Base-by-base conservation (phyloP, 2,329 filamentous ascomycete genomes). In the Endothia cerciana region DNA sequence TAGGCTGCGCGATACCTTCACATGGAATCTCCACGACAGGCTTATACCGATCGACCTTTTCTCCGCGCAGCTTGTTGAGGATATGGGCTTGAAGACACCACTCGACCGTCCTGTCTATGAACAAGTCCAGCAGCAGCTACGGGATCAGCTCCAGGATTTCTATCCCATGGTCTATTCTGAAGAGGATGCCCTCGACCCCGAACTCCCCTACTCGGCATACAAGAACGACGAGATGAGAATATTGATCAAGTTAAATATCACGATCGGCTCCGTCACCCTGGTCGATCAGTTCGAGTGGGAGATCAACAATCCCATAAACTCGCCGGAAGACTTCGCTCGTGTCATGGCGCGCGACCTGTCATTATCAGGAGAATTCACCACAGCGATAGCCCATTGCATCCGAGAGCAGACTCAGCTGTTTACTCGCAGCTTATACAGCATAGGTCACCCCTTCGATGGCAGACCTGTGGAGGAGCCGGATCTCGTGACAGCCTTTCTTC, bases 181-280 rank as follows among this genome's bases (percentile, higher is more conserved):
- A 71, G 94, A 98, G 72, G 93, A 97, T 72, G 88, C 94, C 0
- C 83, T 97, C 57, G 94, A 99, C 73, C 91, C 93, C 1, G 91
- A 95, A 74, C 83, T 96, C 15, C 94, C 94, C 0, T 98, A 98
- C 75, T 89, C 86, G 47, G 94, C 95, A 7, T 97, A 97, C 82
- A 98, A 98, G 79, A 97, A 99, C 75, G 95, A 99, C 75, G 95
- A 99, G 80, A 97, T 99, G 94, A 91, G 95, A 60, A 91, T 99
- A 71, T 81, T 97, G 53, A 88, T 99, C 78, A 98, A 97, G 78
- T 84, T 99, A 60, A 97, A 98, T 78, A 97, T 99, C 74, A 98
- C 95, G 7, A 97, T 99, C 74, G 95, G 94, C 49, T 91, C 92
- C 69, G 92, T 97, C 74, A 98, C 94, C 0, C 83, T 99, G 33